Evolutionary conservation across 2,329 filamentous ascomycete genomes (phyloP).

Genomic region (Pseudogymnoascus sp.): DNA sequence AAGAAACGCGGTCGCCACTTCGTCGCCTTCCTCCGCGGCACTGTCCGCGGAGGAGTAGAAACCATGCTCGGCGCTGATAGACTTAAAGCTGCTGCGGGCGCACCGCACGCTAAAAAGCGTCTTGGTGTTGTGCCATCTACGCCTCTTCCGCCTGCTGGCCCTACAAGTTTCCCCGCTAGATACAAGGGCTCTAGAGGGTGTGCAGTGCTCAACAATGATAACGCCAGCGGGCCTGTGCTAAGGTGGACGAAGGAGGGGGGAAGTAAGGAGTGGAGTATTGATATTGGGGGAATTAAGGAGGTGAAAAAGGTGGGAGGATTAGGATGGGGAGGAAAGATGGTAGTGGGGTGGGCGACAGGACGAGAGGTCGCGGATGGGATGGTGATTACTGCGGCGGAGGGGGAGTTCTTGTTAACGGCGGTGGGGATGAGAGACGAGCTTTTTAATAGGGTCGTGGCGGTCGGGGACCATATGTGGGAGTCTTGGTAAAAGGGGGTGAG

Average conservation of each 20-base stretch:
- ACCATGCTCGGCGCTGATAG: slow-evolving; percentile 65
- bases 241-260: slow-evolving; percentile 34
- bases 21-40: slow-evolving; percentile 59
- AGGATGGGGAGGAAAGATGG: slow-evolving; percentile 76
- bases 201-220: slow-evolving; percentile 56
- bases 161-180: slow-evolving; percentile 67
- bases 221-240: slow-evolving; percentile 60
- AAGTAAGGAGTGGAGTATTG: slow-evolving; percentile 54
- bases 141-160: slow-evolving; percentile 48
- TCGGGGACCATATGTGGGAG: slow-evolving; percentile 80
- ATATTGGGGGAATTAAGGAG: slow-evolving; percentile 63
- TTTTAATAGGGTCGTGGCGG: slow-evolving; percentile 70
- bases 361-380: slow-evolving; percentile 68
- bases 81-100: slow-evolving; percentile 56
- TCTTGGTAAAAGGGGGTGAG: slow-evolving; percentile 44
- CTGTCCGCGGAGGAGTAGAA: slow-evolving; percentile 64
- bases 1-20: slow-evolving; percentile 33
- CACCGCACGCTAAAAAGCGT: slow-evolving; percentile 57
- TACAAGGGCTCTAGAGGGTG: slow-evolving; percentile 65
- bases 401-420: slow-evolving; percentile 59
- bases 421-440: slow-evolving; percentile 66
- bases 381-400: slow-evolving; percentile 47
- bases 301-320: slow-evolving; percentile 73
- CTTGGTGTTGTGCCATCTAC: slow-evolving; percentile 56
- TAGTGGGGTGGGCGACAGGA: slow-evolving; percentile 71